A percentile compares a stretch with the other conserved stretches of the same genome.
Conservation (phyloP, 2,329 filamentous ascomycete species). For the Meredithiella fracta region DNA sequence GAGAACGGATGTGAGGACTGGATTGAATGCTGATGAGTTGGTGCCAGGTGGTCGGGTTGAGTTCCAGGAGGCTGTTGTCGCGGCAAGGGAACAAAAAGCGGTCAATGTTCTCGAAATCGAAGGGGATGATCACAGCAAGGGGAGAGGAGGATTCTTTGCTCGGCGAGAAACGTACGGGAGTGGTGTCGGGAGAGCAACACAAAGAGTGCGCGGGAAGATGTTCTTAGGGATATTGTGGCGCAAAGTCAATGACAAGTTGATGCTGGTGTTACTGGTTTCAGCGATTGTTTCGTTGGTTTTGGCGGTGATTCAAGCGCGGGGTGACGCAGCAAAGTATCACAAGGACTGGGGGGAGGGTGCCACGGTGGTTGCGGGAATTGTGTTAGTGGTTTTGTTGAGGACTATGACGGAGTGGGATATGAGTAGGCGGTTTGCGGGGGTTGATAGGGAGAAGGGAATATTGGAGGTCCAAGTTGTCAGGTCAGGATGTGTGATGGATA, state of each 20-base stretch:
- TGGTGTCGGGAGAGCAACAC: neutral
- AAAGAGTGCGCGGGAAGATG: neutral
- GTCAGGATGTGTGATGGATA: slow-evolving; percentile 53
- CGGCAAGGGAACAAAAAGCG: slow-evolving; percentile 21
- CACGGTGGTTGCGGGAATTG: slow-evolving; percentile 60
- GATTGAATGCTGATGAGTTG: slow-evolving; percentile 35
- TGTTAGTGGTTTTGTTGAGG: slow-evolving; percentile 60
- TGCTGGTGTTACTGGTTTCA: slow-evolving; percentile 54
- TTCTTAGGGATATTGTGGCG: slow-evolving; percentile 37
- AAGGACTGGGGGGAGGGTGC: slow-evolving; percentile 74
- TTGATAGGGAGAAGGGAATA: slow-evolving; percentile 67
- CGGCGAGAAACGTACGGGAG: slow-evolving; percentile 3
- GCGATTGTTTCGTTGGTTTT: slow-evolving; percentile 59
- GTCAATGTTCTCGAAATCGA: slow-evolving; percentile 17
- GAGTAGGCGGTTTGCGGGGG: slow-evolving; percentile 62
- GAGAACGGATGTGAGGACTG: slow-evolving; percentile 30
- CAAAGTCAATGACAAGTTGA: slow-evolving; percentile 66
- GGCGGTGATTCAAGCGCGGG: slow-evolving; percentile 57
- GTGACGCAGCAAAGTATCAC: slow-evolving; percentile 31
- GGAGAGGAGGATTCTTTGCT: neutral
- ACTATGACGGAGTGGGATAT: slow-evolving; percentile 74
- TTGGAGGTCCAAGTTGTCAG: slow-evolving; percentile 57
- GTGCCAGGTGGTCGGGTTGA: slow-evolving; percentile 28
- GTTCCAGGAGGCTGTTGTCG: slow-evolving; percentile 32
- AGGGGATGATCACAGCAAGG: neutral